phyloP scores from a whole-genome alignment of 768 basidiomycete genomes.

The Phaeotremella fagi region DNA sequence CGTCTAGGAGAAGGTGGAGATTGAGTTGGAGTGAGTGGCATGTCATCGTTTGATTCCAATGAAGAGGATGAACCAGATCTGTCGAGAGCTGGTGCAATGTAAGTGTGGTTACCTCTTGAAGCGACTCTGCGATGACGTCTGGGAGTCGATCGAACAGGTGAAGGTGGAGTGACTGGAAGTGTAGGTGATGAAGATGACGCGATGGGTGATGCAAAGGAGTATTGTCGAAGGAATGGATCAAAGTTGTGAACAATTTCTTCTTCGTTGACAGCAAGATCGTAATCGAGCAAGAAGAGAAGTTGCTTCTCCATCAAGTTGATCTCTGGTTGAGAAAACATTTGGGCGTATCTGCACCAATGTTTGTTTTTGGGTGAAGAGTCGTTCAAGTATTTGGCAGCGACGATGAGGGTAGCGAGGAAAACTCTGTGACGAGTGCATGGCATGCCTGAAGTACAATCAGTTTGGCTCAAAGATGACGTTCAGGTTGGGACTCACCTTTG shows the following conservation, averaged over 20 bases:
- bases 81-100: slow-evolving; percentile 45
- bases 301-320: slow-evolving; percentile 97
- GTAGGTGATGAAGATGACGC: slow-evolving; percentile 25
- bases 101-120: slow-evolving; percentile 24
- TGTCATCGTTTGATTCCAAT: slow-evolving; percentile 40
- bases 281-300: slow-evolving; percentile 79
- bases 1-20: slow-evolving; percentile 11
- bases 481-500: slow-evolving; percentile 60
- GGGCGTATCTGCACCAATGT: slow-evolving; percentile 70
- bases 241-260: slow-evolving; percentile 45
- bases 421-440: slow-evolving; percentile 72
- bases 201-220: slow-evolving; percentile 33
- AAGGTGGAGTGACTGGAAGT: slow-evolving; percentile 30
- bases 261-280: slow-evolving; percentile 44
- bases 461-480: not conserved
- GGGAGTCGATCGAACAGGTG: slow-evolving; percentile 25
- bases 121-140: slow-evolving; percentile 30
- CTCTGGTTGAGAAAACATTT: slow-evolving; percentile 60
- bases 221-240: slow-evolving; percentile 42
- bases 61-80: slow-evolving; percentile 46
- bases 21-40: slow-evolving; percentile 30
- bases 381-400: slow-evolving; percentile 83
- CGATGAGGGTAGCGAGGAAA: slow-evolving; percentile 82
- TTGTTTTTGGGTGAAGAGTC: slow-evolving; percentile 86
- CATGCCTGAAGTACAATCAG: slow-evolving; percentile 29